Percentiles rank a stretch among this genome's conserved stretches.
Conservation (phyloP, 2,329 filamentous ascomycete species). For the Fusarium sp. region DNA sequence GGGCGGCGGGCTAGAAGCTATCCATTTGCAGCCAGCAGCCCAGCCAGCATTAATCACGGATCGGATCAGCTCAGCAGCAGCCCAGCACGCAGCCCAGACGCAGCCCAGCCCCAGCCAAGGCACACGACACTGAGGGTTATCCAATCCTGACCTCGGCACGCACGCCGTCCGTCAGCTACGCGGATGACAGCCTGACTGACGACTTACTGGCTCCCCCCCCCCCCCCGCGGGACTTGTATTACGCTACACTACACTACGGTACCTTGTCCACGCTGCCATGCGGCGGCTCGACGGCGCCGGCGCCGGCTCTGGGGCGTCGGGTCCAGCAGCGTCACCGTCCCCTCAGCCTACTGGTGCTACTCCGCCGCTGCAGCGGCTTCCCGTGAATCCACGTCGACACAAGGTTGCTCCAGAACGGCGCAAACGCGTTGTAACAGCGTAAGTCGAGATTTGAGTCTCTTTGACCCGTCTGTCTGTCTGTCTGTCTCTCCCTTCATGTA, state of each 20-base stretch:
- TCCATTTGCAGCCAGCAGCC: neutral
- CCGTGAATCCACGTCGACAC: conserved; percentile 63
- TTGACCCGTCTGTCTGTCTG: neutral
- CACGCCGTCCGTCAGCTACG: neutral
- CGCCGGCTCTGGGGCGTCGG: conserved; percentile 7
- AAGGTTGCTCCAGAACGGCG: conserved; percentile 61
- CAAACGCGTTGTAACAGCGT: conserved; percentile 64
- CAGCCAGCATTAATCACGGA: neutral
- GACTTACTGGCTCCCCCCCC: neutral
- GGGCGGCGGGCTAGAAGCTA: neutral
- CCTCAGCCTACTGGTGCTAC: conserved; percentile 32
- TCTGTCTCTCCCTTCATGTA: neutral
- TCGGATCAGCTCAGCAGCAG: neutral
- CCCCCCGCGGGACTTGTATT: neutral
- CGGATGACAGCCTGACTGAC: neutral
- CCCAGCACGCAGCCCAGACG: neutral
- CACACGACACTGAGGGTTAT: conserved; percentile 12
- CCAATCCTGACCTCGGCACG: conserved; percentile 28
- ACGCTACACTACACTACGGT: neutral
- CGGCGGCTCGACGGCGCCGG: conserved; percentile 26
- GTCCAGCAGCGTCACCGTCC: conserved; percentile 11
- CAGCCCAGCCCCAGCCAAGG: neutral
- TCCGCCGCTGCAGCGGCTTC: conserved; percentile 54
- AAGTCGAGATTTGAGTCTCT: conserved; percentile 44
- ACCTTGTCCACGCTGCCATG: conserved; percentile 13